Evolutionary conservation across 176 grass and related monocot species (phyloP).

Genomic region (Oryza coarctata): DNA sequence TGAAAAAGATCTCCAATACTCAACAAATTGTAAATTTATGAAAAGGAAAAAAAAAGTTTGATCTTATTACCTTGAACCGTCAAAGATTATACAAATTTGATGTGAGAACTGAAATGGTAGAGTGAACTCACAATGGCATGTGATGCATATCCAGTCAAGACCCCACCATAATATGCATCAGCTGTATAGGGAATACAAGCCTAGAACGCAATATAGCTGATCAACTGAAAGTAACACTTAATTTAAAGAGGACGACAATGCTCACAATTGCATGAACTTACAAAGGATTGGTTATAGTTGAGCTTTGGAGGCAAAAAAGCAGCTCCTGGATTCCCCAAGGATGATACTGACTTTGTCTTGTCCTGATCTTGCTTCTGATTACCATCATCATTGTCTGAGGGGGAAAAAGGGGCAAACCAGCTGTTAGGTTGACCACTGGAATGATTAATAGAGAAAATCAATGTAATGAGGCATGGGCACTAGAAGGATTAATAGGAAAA

Average conservation of each 20-base stretch:
- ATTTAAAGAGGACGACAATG: slow-evolving; percentile 22
- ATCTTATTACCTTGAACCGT: not conserved
- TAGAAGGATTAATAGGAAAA: slow-evolving; percentile 10
- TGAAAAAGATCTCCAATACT: not conserved
- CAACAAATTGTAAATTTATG: not conserved
- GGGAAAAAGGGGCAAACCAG: not conserved
- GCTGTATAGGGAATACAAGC: slow-evolving; percentile 46
- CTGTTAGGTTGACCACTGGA: not conserved
- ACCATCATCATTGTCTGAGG: slow-evolving; percentile 49
- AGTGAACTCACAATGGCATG: slow-evolving; percentile 45
- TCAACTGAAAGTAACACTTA: slow-evolving; percentile 21
- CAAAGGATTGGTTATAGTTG: slow-evolving; percentile 51
- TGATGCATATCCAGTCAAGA: slow-evolving; percentile 47
- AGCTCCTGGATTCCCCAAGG: slow-evolving; percentile 45
- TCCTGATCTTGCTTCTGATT: slow-evolving; percentile 33
- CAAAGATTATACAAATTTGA: slow-evolving; percentile 14
- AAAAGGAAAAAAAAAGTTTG: not conserved
- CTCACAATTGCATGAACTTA: slow-evolving; percentile 42
- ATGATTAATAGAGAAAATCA: not conserved
- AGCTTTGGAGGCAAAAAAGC: slow-evolving; percentile 35
- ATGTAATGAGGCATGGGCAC: not conserved
- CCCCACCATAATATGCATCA: slow-evolving; percentile 60
- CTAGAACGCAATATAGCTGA: slow-evolving; percentile 38
- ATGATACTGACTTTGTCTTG: slow-evolving; percentile 29
- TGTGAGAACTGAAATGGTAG: not conserved